Evolutionary conservation across 139 green algal species (phyloP).

Genomic region (Auxenochlorella protothecoides): DNA sequence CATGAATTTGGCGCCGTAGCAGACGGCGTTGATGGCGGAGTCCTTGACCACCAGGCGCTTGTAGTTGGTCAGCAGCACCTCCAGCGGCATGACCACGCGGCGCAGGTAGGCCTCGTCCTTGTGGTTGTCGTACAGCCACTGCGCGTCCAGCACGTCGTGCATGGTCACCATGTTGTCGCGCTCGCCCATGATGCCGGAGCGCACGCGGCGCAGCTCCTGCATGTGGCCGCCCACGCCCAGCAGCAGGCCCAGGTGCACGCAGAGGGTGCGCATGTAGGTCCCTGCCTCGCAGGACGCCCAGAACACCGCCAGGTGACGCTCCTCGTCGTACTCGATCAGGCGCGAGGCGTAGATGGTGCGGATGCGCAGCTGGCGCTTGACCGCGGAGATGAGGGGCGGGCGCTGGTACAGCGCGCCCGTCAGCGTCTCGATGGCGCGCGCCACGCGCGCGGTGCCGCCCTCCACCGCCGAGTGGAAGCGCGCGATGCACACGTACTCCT

Average conservation of each 20-base stretch:
- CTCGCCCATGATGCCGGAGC: conserved; percentile 92
- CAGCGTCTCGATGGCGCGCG: conserved; percentile 50
- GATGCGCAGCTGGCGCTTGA: conserved; percentile 97
- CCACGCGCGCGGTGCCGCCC: conserved; percentile 54
- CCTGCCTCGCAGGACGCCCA: conserved; percentile 95
- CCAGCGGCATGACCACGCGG: conserved; percentile 88
- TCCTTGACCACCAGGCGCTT: conserved; percentile 98
- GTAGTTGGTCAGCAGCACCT: conserved; percentile 87
- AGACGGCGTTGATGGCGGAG: conserved; percentile 95
- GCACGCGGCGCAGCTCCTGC: conserved; percentile 92
- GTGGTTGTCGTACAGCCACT: conserved; percentile 85
- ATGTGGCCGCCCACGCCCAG: conserved; percentile 95
- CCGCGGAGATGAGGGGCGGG: conserved; percentile 93
- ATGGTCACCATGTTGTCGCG: conserved; percentile 98
- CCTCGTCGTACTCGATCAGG: conserved; percentile 91
- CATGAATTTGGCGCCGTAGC: conserved; percentile 99
- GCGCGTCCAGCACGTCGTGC: conserved; percentile 96
- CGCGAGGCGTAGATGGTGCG: conserved; percentile 94
- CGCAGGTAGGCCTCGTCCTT: conserved; percentile 90
- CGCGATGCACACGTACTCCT: conserved; percentile 96
- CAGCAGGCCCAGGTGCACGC: conserved; percentile 94
- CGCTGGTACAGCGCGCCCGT: conserved; percentile 83
- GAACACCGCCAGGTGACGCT: conserved; percentile 89
- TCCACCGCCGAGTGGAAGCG: conserved; percentile 63
- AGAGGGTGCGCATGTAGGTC: conserved; percentile 95